phyloP scores from a whole-genome alignment of 306 rosid genomes.

The Fragaria ananassa region DNA sequence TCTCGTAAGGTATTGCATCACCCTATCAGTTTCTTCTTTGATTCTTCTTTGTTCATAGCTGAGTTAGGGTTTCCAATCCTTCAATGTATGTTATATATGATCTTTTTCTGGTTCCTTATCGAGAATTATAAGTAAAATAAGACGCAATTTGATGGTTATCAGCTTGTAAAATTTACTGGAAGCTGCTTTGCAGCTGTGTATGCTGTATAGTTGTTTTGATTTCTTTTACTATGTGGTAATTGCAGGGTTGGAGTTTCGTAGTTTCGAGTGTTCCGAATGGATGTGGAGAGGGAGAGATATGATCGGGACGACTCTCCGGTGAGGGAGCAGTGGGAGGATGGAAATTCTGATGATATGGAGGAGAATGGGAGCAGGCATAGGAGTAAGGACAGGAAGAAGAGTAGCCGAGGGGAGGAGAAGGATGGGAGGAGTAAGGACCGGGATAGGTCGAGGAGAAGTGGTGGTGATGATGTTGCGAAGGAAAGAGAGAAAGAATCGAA shows the following conservation, averaged over 20 bases:
- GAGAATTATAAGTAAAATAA: neutral
- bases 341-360: slow-evolving; percentile 37
- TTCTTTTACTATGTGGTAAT: neutral
- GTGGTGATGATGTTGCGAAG: slow-evolving; percentile 40
- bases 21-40: neutral
- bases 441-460: slow-evolving; percentile 46
- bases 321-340: slow-evolving; percentile 29
- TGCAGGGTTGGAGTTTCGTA: slow-evolving; percentile 10
- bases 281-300: slow-evolving; percentile 48
- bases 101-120: too few species aligned
- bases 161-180: neutral
- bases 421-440: slow-evolving; percentile 64
- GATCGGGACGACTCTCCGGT: slow-evolving; percentile 46
- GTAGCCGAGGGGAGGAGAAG: slow-evolving; percentile 62
- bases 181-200: neutral
- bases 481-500: slow-evolving; percentile 52
- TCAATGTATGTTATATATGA: too few species aligned
- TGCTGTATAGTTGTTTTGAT: neutral
- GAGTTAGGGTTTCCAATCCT: neutral
- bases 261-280: slow-evolving; percentile 33
- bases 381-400: slow-evolving; percentile 74
- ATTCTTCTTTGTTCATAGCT: neutral
- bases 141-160: neutral
- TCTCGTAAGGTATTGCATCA: neutral
- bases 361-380: slow-evolving; percentile 52